A percentile compares a stretch with the other conserved stretches of the same genome.
phyloP scores from a whole-genome alignment of 148 eudicot species.

The Silene latifolia region DNA sequence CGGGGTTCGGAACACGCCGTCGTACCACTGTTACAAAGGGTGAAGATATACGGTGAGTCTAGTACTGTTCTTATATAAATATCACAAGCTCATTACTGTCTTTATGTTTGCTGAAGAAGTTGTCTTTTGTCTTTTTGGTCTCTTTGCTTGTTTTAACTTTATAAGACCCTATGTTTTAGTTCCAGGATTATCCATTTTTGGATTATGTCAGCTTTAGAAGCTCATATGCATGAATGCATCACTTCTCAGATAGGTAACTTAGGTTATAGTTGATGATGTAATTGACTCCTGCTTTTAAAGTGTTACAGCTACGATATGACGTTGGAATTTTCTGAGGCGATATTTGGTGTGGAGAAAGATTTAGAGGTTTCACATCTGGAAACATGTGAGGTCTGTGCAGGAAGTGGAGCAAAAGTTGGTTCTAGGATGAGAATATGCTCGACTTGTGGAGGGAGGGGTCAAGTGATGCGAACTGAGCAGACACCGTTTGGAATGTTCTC shows the following conservation, averaged over 20 bases:
- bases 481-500: conserved; percentile 97
- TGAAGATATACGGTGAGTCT: conserved; percentile 92
- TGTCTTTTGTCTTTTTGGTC: not conserved
- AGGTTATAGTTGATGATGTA: conserved; percentile 10
- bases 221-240: not conserved
- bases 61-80: conserved; percentile 13
- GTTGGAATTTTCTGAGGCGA: conserved; percentile 77
- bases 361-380: conserved; percentile 90
- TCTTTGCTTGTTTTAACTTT: not conserved
- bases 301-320: conserved; percentile 89
- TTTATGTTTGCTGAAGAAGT: not conserved
- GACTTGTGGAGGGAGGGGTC: conserved; percentile 98
- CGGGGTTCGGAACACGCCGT: conserved; percentile 68
- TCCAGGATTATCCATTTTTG: not conserved
- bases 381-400: conserved; percentile 78
- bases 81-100: not conserved
- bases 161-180: not conserved
- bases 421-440: conserved; percentile 94
- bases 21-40: conserved; percentile 81
- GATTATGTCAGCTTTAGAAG: not conserved
- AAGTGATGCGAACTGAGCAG: conserved; percentile 99
- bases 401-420: conserved; percentile 92
- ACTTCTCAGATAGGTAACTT: not conserved
- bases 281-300: conserved; percentile 38
- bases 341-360: conserved; percentile 89